Conservation (phyloP, 2,329 filamentous ascomycete genomes). For the Ceratocystis colombiana region DNA sequence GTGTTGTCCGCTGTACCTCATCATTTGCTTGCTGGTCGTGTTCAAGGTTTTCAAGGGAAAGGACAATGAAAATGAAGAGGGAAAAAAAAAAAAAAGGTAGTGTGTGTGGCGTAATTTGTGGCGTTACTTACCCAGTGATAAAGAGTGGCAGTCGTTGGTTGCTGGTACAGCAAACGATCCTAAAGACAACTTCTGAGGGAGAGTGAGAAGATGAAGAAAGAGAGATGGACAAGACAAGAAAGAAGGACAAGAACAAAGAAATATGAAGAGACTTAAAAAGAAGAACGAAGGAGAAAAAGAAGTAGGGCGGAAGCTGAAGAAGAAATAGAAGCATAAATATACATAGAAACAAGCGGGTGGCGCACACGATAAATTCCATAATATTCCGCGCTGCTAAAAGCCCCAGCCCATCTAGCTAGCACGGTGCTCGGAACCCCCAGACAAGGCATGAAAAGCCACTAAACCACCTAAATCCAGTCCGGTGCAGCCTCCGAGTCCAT, state of each 20-base stretch:
- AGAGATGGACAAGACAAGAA: neutral
- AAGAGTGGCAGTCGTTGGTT: neutral
- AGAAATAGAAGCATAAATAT: constrained; percentile 11
- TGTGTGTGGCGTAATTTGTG: neutral
- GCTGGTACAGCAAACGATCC: neutral
- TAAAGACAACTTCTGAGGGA: neutral
- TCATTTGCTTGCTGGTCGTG: too few relatives aligned
- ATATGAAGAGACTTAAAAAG: constrained; percentile 7
- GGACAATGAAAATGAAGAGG: too few relatives aligned
- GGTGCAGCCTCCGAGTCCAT: neutral
- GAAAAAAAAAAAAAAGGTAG: neutral
- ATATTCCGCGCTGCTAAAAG: constrained; percentile 3
- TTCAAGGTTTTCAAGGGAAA: too few relatives aligned
- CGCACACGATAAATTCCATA: constrained; percentile 11
- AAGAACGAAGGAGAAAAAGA: neutral
- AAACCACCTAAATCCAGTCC: constrained; percentile 13
- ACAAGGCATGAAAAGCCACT: constrained; percentile 12
- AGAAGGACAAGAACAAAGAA: constrained; percentile 7
- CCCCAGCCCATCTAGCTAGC: neutral
- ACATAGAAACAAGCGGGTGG: constrained; percentile 13
- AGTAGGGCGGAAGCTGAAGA: neutral
- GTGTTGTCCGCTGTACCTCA: too few relatives aligned
- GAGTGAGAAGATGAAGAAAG: constrained; percentile 4
- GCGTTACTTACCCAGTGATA: neutral
- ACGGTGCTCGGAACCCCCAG: neutral